Percentiles rank a stretch among this genome's conserved stretches.
Evolutionary conservation across 2,329 filamentous ascomycete species (phyloP).

Genomic region (Onygenales sp.): DNA sequence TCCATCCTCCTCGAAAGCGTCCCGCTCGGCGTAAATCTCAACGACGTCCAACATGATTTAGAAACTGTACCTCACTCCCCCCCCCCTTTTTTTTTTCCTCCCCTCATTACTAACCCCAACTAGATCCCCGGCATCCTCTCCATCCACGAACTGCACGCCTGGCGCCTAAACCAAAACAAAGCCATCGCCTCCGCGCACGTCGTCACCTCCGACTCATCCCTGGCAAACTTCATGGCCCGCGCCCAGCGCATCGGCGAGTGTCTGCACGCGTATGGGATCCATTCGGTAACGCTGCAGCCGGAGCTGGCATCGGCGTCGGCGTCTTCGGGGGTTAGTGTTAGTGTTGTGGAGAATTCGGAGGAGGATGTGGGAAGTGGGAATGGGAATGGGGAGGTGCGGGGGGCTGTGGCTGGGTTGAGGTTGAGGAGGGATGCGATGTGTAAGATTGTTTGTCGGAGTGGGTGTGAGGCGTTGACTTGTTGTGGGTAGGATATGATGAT

Average conservation of each 20-base stretch:
- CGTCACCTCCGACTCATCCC: conserved; percentile 48
- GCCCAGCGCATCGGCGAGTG: conserved; percentile 57
- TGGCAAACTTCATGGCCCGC: conserved; percentile 51
- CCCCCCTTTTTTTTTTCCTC: not conserved
- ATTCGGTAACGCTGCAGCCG: conserved; percentile 62
- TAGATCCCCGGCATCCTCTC: conserved; percentile 57
- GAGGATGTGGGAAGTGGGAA: not conserved
- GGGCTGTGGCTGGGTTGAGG: conserved; percentile 1
- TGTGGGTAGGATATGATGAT: conserved; percentile 27
- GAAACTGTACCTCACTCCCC: conserved; percentile 42
- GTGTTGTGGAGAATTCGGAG: not conserved
- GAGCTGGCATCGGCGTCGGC: conserved; percentile 34
- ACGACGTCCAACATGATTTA: conserved; percentile 59
- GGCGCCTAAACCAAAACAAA: conserved; percentile 63
- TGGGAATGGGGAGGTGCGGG: not conserved
- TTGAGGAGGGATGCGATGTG: conserved; percentile 31
- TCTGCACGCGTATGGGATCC: conserved; percentile 63
- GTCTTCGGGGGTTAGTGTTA: not conserved
- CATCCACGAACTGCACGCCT: conserved; percentile 65
- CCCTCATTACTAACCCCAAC: not conserved
- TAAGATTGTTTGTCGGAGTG: conserved; percentile 43
- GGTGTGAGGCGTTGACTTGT: conserved; percentile 46
- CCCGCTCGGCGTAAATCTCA: conserved; percentile 49
- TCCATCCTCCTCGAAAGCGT: conserved; percentile 59
- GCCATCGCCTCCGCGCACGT: conserved; percentile 61